These are phyloP conservation scores for Boletus rex-veris DNA, from an alignment of 768 basidiomycete species.

Conservation along the genomic window DNA sequence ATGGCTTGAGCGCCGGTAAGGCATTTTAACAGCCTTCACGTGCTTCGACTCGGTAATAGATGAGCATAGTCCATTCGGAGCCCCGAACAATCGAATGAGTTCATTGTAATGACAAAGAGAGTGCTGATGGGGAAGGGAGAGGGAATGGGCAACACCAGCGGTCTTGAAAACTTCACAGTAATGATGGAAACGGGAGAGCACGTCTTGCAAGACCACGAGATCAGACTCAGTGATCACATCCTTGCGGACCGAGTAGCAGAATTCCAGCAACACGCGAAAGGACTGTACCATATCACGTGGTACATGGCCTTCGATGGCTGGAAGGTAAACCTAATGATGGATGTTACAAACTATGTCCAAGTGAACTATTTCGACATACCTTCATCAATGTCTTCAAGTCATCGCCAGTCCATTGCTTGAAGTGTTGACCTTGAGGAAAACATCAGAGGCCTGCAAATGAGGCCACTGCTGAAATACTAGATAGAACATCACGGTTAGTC, in stretches of 20 bases:
- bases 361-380: no score
- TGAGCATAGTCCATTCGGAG: neutral
- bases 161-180: neutral
- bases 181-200: neutral
- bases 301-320: neutral
- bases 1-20: neutral
- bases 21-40: neutral
- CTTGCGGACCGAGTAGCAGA: neutral
- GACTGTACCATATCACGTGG: neutral
- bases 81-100: neutral
- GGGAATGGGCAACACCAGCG: neutral
- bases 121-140: neutral
- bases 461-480: no score
- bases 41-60: neutral
- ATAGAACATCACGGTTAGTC: no score
- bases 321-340: no score
- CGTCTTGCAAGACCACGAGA: neutral
- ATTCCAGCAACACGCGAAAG: neutral
- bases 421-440: no score
- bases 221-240: neutral
- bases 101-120: neutral
- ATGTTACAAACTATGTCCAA: no score
- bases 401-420: no score
- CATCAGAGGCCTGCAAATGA: no score
- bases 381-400: no score